phyloP scores from a whole-genome alignment of 352 stramenopile genomes.

The Phytophthora sojae region DNA sequence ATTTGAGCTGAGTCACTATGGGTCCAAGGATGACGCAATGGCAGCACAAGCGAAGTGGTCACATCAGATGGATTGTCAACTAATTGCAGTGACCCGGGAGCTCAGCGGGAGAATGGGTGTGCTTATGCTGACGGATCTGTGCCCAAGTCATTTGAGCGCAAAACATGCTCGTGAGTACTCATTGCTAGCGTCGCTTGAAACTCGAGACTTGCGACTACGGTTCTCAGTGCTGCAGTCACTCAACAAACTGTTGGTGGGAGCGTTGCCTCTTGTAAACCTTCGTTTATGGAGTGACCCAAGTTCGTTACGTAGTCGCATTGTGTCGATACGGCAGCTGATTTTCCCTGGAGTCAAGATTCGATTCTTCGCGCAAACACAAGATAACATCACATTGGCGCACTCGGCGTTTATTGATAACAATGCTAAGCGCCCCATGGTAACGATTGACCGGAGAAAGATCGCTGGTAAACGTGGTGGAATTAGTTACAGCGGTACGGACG shows the following conservation, averaged over 20 bases:
- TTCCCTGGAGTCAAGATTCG: slow-evolving; percentile 82
- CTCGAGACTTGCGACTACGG: slow-evolving; percentile 64
- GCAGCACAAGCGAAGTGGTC: slow-evolving; percentile 72
- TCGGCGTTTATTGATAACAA: slow-evolving; percentile 52
- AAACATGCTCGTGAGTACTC: slow-evolving; percentile 45
- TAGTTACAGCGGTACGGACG: slow-evolving; percentile 7
- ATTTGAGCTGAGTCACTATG: slow-evolving; percentile 60
- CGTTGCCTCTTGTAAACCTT: slow-evolving; percentile 75
- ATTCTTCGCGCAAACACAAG: slow-evolving; percentile 74
- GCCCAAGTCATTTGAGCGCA: slow-evolving; percentile 61
- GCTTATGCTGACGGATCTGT: slow-evolving; percentile 67
- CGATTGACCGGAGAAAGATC: slow-evolving; percentile 71
- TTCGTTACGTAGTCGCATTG: slow-evolving; percentile 56
- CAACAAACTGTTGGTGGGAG: slow-evolving; percentile 60
- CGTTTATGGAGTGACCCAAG: slow-evolving; percentile 58
- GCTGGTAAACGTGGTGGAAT: slow-evolving; percentile 35
- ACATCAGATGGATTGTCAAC: slow-evolving; percentile 75
- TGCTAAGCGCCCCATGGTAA: slow-evolving; percentile 72
- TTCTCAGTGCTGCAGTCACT: slow-evolving; percentile 67
- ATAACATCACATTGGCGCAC: slow-evolving; percentile 70
- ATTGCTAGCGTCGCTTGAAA: slow-evolving; percentile 51
- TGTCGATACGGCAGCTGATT: slow-evolving; percentile 68
- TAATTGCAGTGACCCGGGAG: slow-evolving; percentile 56
- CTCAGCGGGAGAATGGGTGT: slow-evolving; percentile 63
- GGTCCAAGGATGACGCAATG: slow-evolving; percentile 48